Conservation (phyloP, 176 grass and related monocot genomes). For the Echinochloa phyllopogon region DNA sequence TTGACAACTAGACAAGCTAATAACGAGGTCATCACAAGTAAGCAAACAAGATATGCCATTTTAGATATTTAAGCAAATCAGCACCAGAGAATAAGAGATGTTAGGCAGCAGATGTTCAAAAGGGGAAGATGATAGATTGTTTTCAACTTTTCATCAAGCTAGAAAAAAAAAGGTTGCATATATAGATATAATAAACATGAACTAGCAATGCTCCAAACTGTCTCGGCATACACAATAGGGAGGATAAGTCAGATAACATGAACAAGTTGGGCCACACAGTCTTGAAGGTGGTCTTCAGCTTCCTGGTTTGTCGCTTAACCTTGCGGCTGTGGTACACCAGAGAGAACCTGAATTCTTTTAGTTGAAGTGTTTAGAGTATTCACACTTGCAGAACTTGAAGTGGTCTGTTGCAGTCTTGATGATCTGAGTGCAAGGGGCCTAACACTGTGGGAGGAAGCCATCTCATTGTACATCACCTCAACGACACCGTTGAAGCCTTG, state of each 20-base stretch:
- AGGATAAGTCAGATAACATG: slow-evolving; percentile 42
- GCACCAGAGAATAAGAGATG: not conserved
- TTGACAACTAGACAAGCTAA: not conserved
- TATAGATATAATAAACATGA: slow-evolving; percentile 8
- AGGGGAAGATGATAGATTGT: not conserved
- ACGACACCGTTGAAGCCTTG: slow-evolving; percentile 77
- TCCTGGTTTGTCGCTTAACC: slow-evolving; percentile 48
- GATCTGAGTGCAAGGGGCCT: slow-evolving; percentile 67
- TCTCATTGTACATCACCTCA: slow-evolving; percentile 80
- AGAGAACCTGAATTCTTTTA: slow-evolving; percentile 61
- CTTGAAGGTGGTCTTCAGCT: too few species aligned
- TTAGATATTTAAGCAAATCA: not conserved
- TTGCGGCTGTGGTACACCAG: slow-evolving; percentile 32
- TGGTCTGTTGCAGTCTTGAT: slow-evolving; percentile 74
- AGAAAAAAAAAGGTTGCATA: not conserved
- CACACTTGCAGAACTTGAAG: slow-evolving; percentile 74
- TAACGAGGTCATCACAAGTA: too few species aligned
- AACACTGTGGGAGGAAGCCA: slow-evolving; percentile 76
- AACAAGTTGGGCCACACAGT: slow-evolving; percentile 58
- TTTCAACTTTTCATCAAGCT: not conserved
- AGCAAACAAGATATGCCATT: not conserved
- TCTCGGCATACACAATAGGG: slow-evolving; percentile 13
- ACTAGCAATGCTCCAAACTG: slow-evolving; percentile 13
- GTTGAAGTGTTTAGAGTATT: slow-evolving; percentile 76
- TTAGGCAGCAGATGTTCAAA: not conserved